Base-by-base conservation (phyloP, 192 early-diverging fungal species). In the Mortierella claussenii region DNA sequence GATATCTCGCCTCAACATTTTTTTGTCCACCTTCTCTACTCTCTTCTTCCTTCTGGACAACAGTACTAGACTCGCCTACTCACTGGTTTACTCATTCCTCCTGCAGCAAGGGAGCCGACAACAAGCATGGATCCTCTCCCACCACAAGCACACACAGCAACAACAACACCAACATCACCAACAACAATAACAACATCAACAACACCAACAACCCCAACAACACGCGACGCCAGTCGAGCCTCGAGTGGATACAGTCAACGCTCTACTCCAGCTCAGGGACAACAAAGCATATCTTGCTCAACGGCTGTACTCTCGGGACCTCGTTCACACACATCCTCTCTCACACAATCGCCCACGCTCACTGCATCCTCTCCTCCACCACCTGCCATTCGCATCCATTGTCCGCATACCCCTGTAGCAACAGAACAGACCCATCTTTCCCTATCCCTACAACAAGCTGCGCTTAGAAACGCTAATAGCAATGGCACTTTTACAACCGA, bases 351-450 rank as follows among this genome's bases (percentile, higher is more conserved):
- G n/a, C n/a, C n/a, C n/a, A n/a, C n/a, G n/a, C n/a, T n/a, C n/a
- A n/a, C n/a, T n/a, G n/a, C 28, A 17, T 31, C 28, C 18, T 36
- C 62, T 45, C 62, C 36, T 28, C 62, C 42, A 9, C 62, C 62
- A 45, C 18, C 42, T 32, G 40, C 62, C 31, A 23, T 37, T 60
- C 58, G 58, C 24, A 34, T 47, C 21, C 58, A 48, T 15, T 33
- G 49, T n/a, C 62, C 62, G 45, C 62, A 65, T 42, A 54, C 62
- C 2, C 50, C 43, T 30, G 31, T 33, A 2, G n/a, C 46, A 23
- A 23, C 46, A 0, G 13, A 49, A 2, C 37, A 28, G 1, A 26
- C 4, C 28, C 20, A 60, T 12, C 5, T 33, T 10, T 21, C 55
- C 18, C 55, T 15, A n/a, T n/a, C n/a, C n/a, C n/a, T n/a, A n/a